Conservation (phyloP, 129 eudicot species). For the Pseudognaphalium luteoalbum region DNA sequence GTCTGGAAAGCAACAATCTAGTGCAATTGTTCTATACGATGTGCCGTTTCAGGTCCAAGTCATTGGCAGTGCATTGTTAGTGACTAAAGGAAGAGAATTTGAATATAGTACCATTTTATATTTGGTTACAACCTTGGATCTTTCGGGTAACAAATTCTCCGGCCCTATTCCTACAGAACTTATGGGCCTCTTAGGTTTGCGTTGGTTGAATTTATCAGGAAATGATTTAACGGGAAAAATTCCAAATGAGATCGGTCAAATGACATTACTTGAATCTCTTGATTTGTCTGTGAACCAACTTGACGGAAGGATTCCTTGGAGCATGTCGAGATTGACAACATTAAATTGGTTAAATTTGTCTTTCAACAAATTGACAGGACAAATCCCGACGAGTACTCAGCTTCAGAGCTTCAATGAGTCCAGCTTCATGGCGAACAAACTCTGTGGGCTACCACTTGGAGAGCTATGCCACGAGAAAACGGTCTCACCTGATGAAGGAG, state of each 20-base stretch:
- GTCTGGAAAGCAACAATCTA: neutral
- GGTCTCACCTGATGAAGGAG: neutral
- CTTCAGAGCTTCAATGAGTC: slow-evolving; percentile 26
- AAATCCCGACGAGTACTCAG: slow-evolving; percentile 31
- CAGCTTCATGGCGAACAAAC: slow-evolving; percentile 15
- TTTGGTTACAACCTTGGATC: slow-evolving; percentile 37
- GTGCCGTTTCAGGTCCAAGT: slow-evolving; percentile 4
- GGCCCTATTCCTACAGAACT: slow-evolving; percentile 34
- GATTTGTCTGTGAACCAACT: slow-evolving; percentile 39
- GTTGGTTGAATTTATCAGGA: slow-evolving; percentile 35
- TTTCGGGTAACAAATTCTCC: slow-evolving; percentile 13
- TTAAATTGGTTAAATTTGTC: slow-evolving; percentile 40
- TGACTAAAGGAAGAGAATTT: slow-evolving; percentile 35
- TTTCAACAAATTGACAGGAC: slow-evolving; percentile 32
- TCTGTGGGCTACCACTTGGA: slow-evolving; percentile 25
- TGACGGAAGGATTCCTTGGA: slow-evolving; percentile 27
- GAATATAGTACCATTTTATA: slow-evolving; percentile 23
- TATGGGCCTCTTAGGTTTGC: slow-evolving; percentile 21
- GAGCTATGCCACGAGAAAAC: slow-evolving; percentile 2
- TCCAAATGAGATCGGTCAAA: slow-evolving; percentile 38
- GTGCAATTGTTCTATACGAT: slow-evolving; percentile 19
- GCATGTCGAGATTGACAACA: slow-evolving; percentile 10
- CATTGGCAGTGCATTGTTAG: slow-evolving; percentile 27
- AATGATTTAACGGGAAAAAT: slow-evolving; percentile 39
- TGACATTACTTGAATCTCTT: slow-evolving; percentile 40